Percentiles rank a stretch among this genome's conserved stretches.
Evolutionary conservation across 495 filamentous ascomycete genomes (phyloP).

Genomic region (Penicillium dipodomyicola): DNA sequence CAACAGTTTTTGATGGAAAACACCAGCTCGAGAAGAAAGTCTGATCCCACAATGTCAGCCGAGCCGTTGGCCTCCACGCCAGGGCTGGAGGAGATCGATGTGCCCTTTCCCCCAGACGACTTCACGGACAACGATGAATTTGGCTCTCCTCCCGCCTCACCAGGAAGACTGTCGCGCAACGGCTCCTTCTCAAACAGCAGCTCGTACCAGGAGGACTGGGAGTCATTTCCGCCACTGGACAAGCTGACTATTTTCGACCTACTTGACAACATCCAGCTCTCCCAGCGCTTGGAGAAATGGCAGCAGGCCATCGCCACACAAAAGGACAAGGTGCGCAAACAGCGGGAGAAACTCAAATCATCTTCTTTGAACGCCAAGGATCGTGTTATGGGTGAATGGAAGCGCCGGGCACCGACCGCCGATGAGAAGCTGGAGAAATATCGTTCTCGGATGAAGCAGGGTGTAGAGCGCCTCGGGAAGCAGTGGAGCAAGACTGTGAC

Average conservation of each 20-base stretch:
- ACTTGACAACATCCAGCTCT: slow-evolving; percentile 88
- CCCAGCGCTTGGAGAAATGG: slow-evolving; percentile 83
- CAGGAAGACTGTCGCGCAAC: slow-evolving; percentile 59
- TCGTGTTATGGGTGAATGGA: slow-evolving; percentile 84
- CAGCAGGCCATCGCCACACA: slow-evolving; percentile 77
- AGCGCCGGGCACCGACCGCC: slow-evolving; percentile 72
- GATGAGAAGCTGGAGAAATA: slow-evolving; percentile 94
- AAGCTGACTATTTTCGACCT: slow-evolving; percentile 88
- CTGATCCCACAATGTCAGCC: slow-evolving; percentile 23
- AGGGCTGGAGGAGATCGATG: slow-evolving; percentile 21
- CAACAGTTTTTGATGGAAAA: slow-evolving; percentile 46
- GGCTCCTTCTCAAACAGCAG: slow-evolving; percentile 74
- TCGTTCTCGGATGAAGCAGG: slow-evolving; percentile 75
- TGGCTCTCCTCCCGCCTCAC: slow-evolving; percentile 37
- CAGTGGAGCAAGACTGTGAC: slow-evolving; percentile 86
- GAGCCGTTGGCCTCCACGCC: slow-evolving; percentile 34
- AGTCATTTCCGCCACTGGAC: slow-evolving; percentile 83
- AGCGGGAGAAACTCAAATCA: slow-evolving; percentile 69
- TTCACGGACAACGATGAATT: slow-evolving; percentile 35
- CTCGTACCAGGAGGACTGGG: slow-evolving; percentile 86
- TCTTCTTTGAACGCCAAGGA: slow-evolving; percentile 59
- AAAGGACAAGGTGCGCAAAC: slow-evolving; percentile 77
- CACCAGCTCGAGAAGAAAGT: slow-evolving; percentile 28
- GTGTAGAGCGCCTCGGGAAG: slow-evolving; percentile 80
- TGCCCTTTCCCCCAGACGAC: slow-evolving; percentile 26